phyloP scores from a whole-genome alignment of 441 rosid species.

The Bruguiera hainesii region DNA sequence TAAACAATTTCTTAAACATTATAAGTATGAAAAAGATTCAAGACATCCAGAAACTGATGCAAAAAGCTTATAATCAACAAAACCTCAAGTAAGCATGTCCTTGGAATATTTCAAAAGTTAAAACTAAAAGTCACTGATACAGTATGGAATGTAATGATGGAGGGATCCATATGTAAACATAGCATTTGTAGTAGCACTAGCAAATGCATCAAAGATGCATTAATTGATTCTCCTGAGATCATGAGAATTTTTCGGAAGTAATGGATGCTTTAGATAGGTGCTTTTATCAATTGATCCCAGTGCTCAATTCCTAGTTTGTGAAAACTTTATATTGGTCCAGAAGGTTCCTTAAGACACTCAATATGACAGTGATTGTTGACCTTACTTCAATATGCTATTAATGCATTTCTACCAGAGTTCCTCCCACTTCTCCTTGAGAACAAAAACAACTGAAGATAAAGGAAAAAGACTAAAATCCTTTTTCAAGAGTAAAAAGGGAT shows the following conservation, averaged over 20 bases:
- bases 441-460: neutral
- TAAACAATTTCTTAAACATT: neutral
- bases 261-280: too few species aligned
- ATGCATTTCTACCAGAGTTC: neutral
- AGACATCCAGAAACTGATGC: neutral
- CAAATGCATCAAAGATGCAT: too few species aligned
- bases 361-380: too few species aligned
- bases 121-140: neutral
- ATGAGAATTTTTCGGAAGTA: too few species aligned
- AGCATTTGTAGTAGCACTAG: too few species aligned
- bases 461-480: conserved; percentile 2
- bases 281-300: too few species aligned
- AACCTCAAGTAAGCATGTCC: neutral
- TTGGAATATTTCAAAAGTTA: neutral
- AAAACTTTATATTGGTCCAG: too few species aligned
- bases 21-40: neutral
- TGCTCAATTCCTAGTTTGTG: too few species aligned
- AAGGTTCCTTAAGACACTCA: too few species aligned
- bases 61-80: neutral
- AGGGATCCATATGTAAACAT: too few species aligned
- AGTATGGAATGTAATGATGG: neutral
- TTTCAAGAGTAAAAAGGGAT: neutral
- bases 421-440: neutral
- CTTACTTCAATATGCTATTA: neutral
- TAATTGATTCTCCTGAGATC: too few species aligned